A percentile compares a stretch with the other conserved stretches of the same genome.
These are phyloP conservation scores for Clavispora carvajalis DNA, from an alignment of 805 yeast genomes.

Conservation along the genomic window DNA sequence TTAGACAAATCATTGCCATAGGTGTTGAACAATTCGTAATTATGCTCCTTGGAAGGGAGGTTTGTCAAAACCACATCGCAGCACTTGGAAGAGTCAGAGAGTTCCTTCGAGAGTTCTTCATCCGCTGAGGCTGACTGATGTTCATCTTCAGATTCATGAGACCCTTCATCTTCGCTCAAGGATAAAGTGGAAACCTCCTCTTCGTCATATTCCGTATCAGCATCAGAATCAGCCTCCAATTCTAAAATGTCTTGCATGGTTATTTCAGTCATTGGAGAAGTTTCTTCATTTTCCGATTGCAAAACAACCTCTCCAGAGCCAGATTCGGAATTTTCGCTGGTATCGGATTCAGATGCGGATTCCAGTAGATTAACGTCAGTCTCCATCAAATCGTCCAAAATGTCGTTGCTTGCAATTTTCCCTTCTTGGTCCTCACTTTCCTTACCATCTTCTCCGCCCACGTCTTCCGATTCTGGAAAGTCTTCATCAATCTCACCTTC, in stretches of 20 bases:
- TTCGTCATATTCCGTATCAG: constrained; percentile 18
- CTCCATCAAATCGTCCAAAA: constrained; percentile 1
- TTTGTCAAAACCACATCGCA: constrained; percentile 61
- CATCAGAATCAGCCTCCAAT: constrained; percentile 20
- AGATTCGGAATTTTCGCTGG: constrained; percentile 10
- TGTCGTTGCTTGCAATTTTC: not conserved
- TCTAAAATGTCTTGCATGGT: constrained; percentile 25
- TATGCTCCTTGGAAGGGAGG: constrained; percentile 37
- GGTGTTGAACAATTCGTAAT: constrained; percentile 67
- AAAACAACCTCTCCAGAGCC: not conserved
- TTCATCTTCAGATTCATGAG: constrained; percentile 8
- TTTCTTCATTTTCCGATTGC: constrained; percentile 17
- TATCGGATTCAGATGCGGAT: not conserved
- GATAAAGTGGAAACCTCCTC: constrained; percentile 17
- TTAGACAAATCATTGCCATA: constrained; percentile 71
- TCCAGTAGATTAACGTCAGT: not conserved
- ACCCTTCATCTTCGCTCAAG: constrained; percentile 16
- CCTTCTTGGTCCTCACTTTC: constrained; percentile 17
- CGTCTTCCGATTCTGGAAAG: constrained; percentile 5
- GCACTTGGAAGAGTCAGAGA: constrained; percentile 41
- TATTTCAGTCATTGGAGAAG: constrained; percentile 18
- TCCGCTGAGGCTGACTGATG: not conserved
- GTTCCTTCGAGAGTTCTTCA: constrained; percentile 29
- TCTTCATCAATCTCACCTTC: constrained; percentile 11
- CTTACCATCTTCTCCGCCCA: constrained; percentile 4